These are phyloP conservation scores for Candolleomyces aberdarensis DNA, from an alignment of 768 basidiomycete species.

Conservation along the genomic window DNA sequence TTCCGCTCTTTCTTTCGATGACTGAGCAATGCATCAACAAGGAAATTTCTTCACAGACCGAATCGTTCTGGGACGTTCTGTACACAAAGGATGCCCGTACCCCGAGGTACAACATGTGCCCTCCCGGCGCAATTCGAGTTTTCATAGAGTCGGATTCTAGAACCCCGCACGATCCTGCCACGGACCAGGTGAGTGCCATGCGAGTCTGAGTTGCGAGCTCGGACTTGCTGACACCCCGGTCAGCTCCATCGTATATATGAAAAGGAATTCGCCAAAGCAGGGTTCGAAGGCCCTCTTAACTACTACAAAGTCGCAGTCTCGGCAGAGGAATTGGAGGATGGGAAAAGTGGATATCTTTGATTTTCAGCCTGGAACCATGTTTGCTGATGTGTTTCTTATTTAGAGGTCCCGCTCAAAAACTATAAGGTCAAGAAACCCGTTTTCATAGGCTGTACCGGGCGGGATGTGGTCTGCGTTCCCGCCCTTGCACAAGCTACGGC, in stretches of 20 bases:
- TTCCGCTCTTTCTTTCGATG: neutral
- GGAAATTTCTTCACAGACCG: conserved; percentile 22
- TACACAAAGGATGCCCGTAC: conserved; percentile 18
- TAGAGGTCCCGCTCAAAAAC: conserved; percentile 22
- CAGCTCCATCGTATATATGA: conserved; percentile 19
- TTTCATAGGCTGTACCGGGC: conserved; percentile 29
- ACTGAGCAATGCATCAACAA: too few species aligned
- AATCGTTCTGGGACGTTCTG: conserved; percentile 34
- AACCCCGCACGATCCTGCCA: neutral
- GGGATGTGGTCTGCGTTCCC: conserved; percentile 29
- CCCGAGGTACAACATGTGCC: conserved; percentile 8
- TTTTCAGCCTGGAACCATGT: neutral
- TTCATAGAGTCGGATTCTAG: conserved; percentile 11
- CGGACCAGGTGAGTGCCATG: conserved; percentile 2
- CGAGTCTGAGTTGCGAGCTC: neutral
- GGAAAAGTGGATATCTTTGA: conserved; percentile 21
- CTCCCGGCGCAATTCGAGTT: conserved; percentile 12
- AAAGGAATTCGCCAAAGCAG: conserved; percentile 21
- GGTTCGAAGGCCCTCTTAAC: conserved; percentile 27
- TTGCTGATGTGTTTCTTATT: neutral
- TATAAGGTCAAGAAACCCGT: conserved; percentile 29
- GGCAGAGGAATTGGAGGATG: conserved; percentile 27
- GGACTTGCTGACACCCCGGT: neutral
- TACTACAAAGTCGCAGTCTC: conserved; percentile 31
- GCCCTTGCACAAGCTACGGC: conserved; percentile 9